Conservation (phyloP, 179 eudicot species). For the Sideroxylon spinosum region DNA sequence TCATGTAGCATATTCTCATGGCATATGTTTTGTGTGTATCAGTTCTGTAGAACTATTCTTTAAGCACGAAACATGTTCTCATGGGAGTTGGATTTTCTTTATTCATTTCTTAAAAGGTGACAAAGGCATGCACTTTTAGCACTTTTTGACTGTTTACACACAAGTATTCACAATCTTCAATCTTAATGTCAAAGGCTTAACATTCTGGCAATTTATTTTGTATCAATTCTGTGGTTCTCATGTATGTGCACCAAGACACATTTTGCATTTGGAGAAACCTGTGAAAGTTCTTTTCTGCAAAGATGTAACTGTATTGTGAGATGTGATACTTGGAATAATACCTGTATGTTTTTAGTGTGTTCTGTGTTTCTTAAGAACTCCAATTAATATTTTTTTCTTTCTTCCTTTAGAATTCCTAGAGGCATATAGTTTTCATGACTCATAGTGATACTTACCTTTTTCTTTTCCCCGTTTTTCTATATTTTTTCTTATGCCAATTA, state of each 20-base stretch:
- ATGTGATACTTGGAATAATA: not conserved
- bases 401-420: no score
- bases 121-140: not conserved
- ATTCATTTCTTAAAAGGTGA: not conserved
- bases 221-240: not conserved
- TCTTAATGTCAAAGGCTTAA: not conserved
- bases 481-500: slow-evolving; percentile 14
- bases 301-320: not conserved
- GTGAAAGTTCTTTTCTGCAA: not conserved
- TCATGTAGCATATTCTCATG: no score
- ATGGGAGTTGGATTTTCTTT: not conserved
- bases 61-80: not conserved
- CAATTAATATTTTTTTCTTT: not conserved
- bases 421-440: not conserved
- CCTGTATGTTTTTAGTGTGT: not conserved
- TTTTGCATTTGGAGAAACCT: slow-evolving; percentile 6
- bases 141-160: not conserved
- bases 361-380: not conserved
- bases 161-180: not conserved
- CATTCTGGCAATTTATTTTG: not conserved
- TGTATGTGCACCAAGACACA: not conserved
- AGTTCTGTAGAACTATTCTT: no score
- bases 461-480: not conserved
- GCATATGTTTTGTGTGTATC: no score
- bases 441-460: no score